A percentile compares a stretch with the other conserved stretches of the same genome.
Conservation (phyloP, 345 rosid species). For the Sapria himalayana region DNA sequence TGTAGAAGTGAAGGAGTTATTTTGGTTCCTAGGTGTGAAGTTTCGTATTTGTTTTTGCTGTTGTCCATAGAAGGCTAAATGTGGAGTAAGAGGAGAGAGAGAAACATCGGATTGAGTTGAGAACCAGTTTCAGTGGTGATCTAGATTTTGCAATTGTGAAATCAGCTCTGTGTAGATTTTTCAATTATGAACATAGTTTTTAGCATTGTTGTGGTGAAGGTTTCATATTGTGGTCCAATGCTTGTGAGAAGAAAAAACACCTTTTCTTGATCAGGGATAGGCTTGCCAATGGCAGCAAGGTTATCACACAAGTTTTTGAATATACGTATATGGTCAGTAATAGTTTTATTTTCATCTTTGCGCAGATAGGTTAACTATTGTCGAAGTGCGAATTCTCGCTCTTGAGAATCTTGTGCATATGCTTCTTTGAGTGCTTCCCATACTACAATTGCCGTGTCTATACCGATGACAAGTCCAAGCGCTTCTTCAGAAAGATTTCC, state of each 20-base stretch:
- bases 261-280: not conserved
- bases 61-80: not conserved
- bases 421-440: conserved; percentile 3
- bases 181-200: not conserved
- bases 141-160: not conserved
- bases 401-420: conserved; percentile 4
- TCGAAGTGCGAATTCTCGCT: conserved; percentile 1
- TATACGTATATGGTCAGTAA: not conserved
- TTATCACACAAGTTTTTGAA: conserved; percentile 3
- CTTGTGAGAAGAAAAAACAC: conserved; percentile 5
- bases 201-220: conserved; percentile 3
- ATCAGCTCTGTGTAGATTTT: not conserved
- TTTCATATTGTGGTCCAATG: conserved; percentile 3
- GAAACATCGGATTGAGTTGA: too few species aligned
- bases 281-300: conserved; percentile 1
- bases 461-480: conserved; percentile 1
- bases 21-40: not conserved
- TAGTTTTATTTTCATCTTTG: not conserved
- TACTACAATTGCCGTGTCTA: not conserved
- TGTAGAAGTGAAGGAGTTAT: not conserved
- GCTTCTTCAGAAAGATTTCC: conserved; percentile 3
- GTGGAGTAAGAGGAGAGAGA: too few species aligned
- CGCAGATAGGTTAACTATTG: not conserved
- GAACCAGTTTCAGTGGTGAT: too few species aligned
- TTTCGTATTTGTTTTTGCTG: not conserved